phyloP scores from a whole-genome alignment of 2,329 filamentous ascomycete species.

The Fusarium chuoi region DNA sequence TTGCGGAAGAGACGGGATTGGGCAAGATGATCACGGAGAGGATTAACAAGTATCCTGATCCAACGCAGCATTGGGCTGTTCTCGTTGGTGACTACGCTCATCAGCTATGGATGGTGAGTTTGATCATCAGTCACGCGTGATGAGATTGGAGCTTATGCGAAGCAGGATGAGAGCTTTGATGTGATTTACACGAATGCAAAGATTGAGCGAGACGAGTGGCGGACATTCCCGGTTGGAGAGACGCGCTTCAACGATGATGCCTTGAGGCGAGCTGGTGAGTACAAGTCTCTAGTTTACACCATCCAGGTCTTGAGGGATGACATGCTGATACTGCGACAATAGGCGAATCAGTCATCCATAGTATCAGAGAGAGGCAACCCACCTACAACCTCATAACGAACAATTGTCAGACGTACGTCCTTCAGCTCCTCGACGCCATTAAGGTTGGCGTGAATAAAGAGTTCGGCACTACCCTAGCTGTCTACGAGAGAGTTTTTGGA shows the following conservation, averaged over 20 bases:
- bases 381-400: conserved; percentile 69
- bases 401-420: conserved; percentile 68
- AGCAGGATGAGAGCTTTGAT: conserved; percentile 64
- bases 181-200: conserved; percentile 66
- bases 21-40: conserved; percentile 66
- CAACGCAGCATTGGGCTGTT: conserved; percentile 70
- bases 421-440: conserved; percentile 64
- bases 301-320: accelerated
- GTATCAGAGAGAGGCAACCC: conserved; percentile 59
- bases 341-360: conserved; percentile 64
- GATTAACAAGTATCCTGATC: conserved; percentile 65
- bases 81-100: conserved; percentile 66
- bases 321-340: accelerated
- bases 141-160: background rate
- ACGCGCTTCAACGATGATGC: conserved; percentile 67
- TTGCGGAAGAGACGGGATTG: conserved; percentile 64
- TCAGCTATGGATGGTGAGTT: conserved; percentile 67
- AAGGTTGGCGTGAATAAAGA: conserved; percentile 61
- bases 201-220: conserved; percentile 59
- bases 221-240: conserved; percentile 61
- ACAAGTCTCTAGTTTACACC: background rate
- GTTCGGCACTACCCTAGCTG: conserved; percentile 63
- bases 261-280: conserved; percentile 57
- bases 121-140: accelerated
- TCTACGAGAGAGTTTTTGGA: conserved; percentile 63